Evolutionary conservation across 139 green algal species (phyloP), one percentile per base, ranked within the genome.

Genomic region (Chlorella ohadii): DNA sequence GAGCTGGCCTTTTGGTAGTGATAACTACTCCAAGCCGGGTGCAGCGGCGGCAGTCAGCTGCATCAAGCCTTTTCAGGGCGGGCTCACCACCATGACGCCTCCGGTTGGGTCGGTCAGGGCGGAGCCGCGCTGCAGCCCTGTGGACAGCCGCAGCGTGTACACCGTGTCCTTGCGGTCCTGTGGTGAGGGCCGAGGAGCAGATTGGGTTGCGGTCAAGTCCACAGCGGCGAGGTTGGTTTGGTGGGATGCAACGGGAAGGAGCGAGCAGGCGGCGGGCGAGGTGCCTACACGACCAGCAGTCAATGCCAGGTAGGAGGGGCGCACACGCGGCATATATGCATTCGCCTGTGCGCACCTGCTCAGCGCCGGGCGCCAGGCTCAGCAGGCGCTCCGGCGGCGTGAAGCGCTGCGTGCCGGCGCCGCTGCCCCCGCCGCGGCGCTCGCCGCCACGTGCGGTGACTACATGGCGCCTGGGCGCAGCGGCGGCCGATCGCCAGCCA

Each of bases 101-200:
- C 81, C 84, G 34, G 88, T 66, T 1, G 85, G 83, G 19, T 94
- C 89, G 0, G 83, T 87, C 36, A 95, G 84, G 1, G 87, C 86
- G 0, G 91, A 71, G 31, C 91, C 91, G 5, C 92, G 77, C 6
- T 78, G 78, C 17, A 70, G 65, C 17, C 81, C 84, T 3, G 93
- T 96, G 44, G 79, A 89, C 6, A 96, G 72, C 25, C 93, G 88
- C 3, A 95, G 41, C 12, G 90, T 94, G 79, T 94, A 95, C 0
- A 95, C 90, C 2, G 93, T 96, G 36, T 85, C 76, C 2, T 11
- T 22, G 36, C 51, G 55, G 33, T 9, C 36, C 23, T 70, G 28
- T 13, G 15, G 28, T 13, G 15, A 6, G 19, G 19, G 6, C 2
- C 31, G 34, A 2, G 66, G 1, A 31, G 34, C 34, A 73, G 1